A percentile compares a stretch with the other conserved stretches of the same genome.
phyloP scores from a whole-genome alignment of 371 early-diverging fungal genomes.

The Sporodiniella umbellata region DNA sequence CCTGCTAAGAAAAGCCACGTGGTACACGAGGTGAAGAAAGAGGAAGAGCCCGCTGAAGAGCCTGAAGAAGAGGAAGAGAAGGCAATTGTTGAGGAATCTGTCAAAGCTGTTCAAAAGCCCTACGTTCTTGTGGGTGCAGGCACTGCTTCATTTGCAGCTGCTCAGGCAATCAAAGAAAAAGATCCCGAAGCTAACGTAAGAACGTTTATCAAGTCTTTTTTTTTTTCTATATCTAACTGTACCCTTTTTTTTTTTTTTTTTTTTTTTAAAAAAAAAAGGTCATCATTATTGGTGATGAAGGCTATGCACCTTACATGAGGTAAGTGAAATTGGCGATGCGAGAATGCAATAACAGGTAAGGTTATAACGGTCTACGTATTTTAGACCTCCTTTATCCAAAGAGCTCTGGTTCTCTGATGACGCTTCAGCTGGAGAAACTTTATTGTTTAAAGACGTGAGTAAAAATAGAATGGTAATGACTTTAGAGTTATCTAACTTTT shows the following conservation, averaged over 20 bases:
- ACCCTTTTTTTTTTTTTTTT: neutral
- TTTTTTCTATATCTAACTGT: neutral
- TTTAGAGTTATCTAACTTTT: too few relatives aligned
- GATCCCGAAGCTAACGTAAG: slow-evolving; percentile 66
- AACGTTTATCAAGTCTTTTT: neutral
- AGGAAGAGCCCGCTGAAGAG: neutral
- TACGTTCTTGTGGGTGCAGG: slow-evolving; percentile 65
- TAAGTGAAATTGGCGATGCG: slow-evolving; percentile 1
- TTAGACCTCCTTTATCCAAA: slow-evolving; percentile 66
- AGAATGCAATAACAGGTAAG: neutral
- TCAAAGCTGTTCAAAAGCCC: slow-evolving; percentile 34
- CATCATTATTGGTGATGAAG: slow-evolving; percentile 67
- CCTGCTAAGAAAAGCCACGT: slow-evolving; percentile 27
- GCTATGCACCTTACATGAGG: slow-evolving; percentile 67
- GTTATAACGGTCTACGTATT: neutral
- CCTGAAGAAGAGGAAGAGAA: slow-evolving; percentile 6
- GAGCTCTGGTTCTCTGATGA: slow-evolving; percentile 74
- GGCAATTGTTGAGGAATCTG: slow-evolving; percentile 9
- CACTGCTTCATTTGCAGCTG: slow-evolving; percentile 67
- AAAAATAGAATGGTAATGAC: neutral
- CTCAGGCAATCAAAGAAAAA: slow-evolving; percentile 66
- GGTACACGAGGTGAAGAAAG: slow-evolving; percentile 1
- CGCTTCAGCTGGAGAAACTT: slow-evolving; percentile 39
- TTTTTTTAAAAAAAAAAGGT: slow-evolving; percentile 26
- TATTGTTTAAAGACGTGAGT: slow-evolving; percentile 64